Percentiles rank a stretch among this genome's conserved stretches.
Evolutionary conservation across 2,329 filamentous ascomycete genomes (phyloP).

Genomic region (Ophiostoma quercus): DNA sequence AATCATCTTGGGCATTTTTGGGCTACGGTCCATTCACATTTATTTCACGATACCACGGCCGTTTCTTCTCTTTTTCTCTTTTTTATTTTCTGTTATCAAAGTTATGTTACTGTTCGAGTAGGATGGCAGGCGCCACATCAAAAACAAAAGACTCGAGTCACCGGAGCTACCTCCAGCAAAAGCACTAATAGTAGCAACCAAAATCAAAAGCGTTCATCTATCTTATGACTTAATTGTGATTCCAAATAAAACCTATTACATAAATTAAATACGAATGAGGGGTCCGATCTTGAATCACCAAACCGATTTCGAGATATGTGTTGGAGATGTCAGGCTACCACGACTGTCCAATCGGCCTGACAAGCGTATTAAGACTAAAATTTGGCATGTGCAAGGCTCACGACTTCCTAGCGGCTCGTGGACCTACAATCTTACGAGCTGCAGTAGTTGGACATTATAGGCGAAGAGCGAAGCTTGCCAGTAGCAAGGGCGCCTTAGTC

Average conservation of each 20-base stretch:
- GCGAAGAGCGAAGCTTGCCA: no score
- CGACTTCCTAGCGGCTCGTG: neutral
- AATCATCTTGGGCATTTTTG: conserved; percentile 12
- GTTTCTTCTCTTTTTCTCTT: neutral
- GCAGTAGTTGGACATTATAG: neutral
- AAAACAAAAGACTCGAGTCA: neutral
- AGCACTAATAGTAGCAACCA: neutral
- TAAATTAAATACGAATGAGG: no score
- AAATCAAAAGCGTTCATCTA: neutral
- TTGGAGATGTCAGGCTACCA: neutral
- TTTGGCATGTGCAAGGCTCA: no score
- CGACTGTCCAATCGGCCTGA: neutral
- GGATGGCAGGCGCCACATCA: neutral
- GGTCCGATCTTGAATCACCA: neutral
- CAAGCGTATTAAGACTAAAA: no score
- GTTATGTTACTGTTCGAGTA: neutral
- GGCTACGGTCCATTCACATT: conserved; percentile 15
- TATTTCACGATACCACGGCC: conserved; percentile 26
- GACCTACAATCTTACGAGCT: neutral
- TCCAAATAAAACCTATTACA: no score
- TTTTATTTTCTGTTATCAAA: neutral
- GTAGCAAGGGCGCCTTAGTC: neutral
- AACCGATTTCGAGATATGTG: neutral
- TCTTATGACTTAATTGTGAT: neutral
- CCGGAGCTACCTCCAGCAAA: neutral